These are phyloP conservation scores for Arachnomyces sp. DNA, from an alignment of 2,329 filamentous ascomycete species.

Conservation along the genomic window DNA sequence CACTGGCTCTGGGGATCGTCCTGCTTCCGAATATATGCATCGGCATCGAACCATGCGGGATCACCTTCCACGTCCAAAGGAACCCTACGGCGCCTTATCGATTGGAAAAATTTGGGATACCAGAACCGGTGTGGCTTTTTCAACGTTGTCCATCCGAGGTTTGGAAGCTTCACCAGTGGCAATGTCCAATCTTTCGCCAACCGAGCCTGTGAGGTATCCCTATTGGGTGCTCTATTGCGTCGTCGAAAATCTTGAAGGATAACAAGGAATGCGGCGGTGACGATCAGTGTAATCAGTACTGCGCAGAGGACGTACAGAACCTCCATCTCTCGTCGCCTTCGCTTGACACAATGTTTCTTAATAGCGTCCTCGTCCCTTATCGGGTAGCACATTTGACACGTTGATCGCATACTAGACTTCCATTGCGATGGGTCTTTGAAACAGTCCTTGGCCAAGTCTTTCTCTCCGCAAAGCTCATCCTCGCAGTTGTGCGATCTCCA, in stretches of 20 bases:
- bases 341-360: neutral
- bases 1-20: too few relatives aligned
- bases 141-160: too few relatives aligned
- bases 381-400: conserved; percentile 11
- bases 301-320: conserved; percentile 4
- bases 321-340: conserved; percentile 3
- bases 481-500: conserved; percentile 2
- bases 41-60: too few relatives aligned
- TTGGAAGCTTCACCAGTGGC: too few relatives aligned
- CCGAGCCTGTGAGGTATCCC: too few relatives aligned
- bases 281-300: conserved; percentile 1
- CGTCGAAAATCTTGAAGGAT: neutral
- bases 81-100: too few relatives aligned
- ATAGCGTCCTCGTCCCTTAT: conserved; percentile 6
- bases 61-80: too few relatives aligned
- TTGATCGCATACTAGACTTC: neutral
- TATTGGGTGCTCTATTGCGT: too few relatives aligned
- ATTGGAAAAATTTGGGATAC: too few relatives aligned
- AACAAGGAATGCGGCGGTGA: neutral
- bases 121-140: too few relatives aligned
- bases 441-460: conserved; percentile 4
- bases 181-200: too few relatives aligned
- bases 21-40: too few relatives aligned
- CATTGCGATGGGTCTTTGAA: neutral
- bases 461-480: conserved; percentile 5